Base-by-base conservation (phyloP, 2,329 filamentous ascomycete genomes). In the Neofusicoccum cordaticola region DNA sequence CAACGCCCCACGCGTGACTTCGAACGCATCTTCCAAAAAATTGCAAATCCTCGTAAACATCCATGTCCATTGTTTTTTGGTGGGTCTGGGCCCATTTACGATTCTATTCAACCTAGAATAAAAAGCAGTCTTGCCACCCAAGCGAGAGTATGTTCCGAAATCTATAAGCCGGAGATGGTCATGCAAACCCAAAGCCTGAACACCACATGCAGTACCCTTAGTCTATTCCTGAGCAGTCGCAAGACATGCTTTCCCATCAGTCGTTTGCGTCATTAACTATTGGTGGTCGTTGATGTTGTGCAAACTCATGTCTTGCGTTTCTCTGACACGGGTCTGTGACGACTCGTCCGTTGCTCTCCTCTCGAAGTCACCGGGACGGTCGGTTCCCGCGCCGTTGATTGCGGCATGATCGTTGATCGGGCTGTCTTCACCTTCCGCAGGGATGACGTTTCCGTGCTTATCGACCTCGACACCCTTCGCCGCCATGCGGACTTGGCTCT, bases 401-500 rank as follows among this genome's bases (percentile, higher is more conserved):
- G 51, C 69, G 68, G 56, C 64, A 69, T 65, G 66, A 11, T 69
- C 64, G 68, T 71, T 17, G 68, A 71, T 47, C 17, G 47, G n/a
- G 65, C 62, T 63, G 65, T 67, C 62, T 64, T 67, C 39, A 22
- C 62, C 6, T 11, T 73, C 71, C 12, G 81, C 81, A 4, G 86
- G 84, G 41, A 88, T 82, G 50, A 89, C 80, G 63, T 85, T 82
- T 60, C 86, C 86, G 42, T 82, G 76, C 42, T 77, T 76, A 67
- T 85, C 83, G 17, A 89, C 83, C 39, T 83, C 79, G 13, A 85
- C 85, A 42, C 87, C 87, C 65, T 88, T 86, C 13, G 84, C 82
- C 17, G 88, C 86, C 68, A 90, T 85, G 66, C 84, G 81, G 50
- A 90, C 79, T 69, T 90, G 86, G 65, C 81, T 81, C 62, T 85